A percentile compares a stretch with the other conserved stretches of the same genome.
These are phyloP conservation scores for Lactarius hengduanensis DNA, from an alignment of 768 basidiomycete genomes.

Conservation along the genomic window DNA sequence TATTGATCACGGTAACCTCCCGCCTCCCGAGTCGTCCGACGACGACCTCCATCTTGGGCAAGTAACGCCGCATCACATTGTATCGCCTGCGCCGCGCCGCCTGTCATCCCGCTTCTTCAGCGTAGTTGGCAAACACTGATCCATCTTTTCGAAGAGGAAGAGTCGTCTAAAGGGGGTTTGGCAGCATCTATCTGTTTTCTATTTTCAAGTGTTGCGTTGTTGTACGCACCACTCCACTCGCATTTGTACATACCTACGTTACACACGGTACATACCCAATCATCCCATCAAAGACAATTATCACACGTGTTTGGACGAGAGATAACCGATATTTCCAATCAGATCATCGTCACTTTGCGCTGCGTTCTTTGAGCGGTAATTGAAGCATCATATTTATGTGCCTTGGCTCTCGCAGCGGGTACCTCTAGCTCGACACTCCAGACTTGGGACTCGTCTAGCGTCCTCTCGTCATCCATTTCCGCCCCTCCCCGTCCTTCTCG, in stretches of 20 bases:
- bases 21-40: conserved; percentile 49
- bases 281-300: not conserved
- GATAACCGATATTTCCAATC: not conserved
- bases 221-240: not conserved
- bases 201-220: not conserved
- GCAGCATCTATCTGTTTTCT: conserved; percentile 3
- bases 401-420: not conserved
- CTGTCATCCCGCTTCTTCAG: conserved; percentile 26
- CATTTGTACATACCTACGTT: conserved; percentile 17
- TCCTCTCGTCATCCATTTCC: not conserved
- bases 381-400: not conserved
- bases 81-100: conserved; percentile 57
- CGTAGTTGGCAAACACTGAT: conserved; percentile 7
- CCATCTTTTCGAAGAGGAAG: conserved; percentile 1
- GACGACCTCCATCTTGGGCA: conserved; percentile 64
- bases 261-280: conserved; percentile 1
- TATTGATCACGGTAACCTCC: conserved; percentile 7
- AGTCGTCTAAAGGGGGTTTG: not conserved
- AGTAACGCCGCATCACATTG: conserved; percentile 66
- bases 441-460: not conserved
- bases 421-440: not conserved
- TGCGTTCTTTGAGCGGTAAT: conserved; percentile 4
- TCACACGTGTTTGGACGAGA: not conserved
- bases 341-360: not conserved
- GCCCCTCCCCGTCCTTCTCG: not conserved